Evolutionary conservation across 2,329 filamentous ascomycete genomes (phyloP).

Genomic region (Phyllosticta capitalensis): DNA sequence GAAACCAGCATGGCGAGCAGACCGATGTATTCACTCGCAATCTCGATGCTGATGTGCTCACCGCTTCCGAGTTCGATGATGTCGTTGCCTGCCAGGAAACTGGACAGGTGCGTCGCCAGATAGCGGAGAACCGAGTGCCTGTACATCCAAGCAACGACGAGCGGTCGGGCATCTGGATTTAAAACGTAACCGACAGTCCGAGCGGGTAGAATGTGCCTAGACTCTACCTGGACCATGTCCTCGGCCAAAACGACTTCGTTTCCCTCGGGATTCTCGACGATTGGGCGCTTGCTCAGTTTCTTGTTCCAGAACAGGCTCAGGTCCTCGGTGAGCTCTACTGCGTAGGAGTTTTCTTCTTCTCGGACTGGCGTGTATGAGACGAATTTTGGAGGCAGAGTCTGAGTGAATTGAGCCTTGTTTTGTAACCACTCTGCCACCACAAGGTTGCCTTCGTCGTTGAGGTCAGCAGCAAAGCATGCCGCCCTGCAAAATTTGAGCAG

Average conservation of each 20-base stretch:
- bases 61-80: slow-evolving; percentile 37
- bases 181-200: slow-evolving; percentile 65
- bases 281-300: slow-evolving; percentile 3
- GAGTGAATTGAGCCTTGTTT: slow-evolving; percentile 64
- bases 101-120: slow-evolving; percentile 60
- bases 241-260: slow-evolving; percentile 18
- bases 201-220: slow-evolving; percentile 43
- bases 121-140: slow-evolving; percentile 72
- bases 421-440: slow-evolving; percentile 54
- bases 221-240: slow-evolving; percentile 31
- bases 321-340: slow-evolving; percentile 57
- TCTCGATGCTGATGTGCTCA: slow-evolving; percentile 45
- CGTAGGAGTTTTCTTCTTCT: slow-evolving; percentile 79
- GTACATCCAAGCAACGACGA: slow-evolving; percentile 65
- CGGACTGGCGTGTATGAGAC: slow-evolving; percentile 65
- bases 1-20: slow-evolving; percentile 62
- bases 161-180: slow-evolving; percentile 60
- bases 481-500: slow-evolving; percentile 64
- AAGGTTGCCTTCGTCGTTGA: slow-evolving; percentile 40
- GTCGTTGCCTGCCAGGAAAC: slow-evolving; percentile 45
- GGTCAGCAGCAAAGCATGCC: slow-evolving; percentile 42
- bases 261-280: background rate
- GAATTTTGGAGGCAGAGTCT: slow-evolving; percentile 63
- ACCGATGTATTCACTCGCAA: slow-evolving; percentile 62
- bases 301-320: slow-evolving; percentile 51